Base-by-base conservation (phyloP, 2,329 filamentous ascomycete species). In the Nothomitra cinnamomea region DNA sequence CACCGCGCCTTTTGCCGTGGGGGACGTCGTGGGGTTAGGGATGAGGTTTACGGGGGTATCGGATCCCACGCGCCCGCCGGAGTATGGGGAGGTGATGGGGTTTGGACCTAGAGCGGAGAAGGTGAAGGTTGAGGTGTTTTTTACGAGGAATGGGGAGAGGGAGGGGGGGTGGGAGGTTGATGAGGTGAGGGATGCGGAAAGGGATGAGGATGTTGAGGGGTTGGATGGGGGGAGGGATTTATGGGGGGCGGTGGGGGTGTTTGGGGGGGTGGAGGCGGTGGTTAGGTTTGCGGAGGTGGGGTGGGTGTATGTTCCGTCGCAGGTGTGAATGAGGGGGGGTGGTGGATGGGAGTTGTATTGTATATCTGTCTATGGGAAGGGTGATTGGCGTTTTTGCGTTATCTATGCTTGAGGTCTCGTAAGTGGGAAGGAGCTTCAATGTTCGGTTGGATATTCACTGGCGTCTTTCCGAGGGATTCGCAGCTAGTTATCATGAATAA, bases 211-310 rank as follows among this genome's bases (percentile, higher is more conserved):
- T 13, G 64, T 70, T 17, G 57, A 58, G 17, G 71, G 72, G 1
- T 56, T 75, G 53, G 67, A 69, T 54, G 70, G 69, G 17, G 64
- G 69, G 28, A 64, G 59, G 57, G 78, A 82, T 62, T 58, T 82
- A 45, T 77, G 79, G 61, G 73, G 72, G 42, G 77, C 78, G 1
- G 67, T 82, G 53, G 79, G 79, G 2, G 65, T 78, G 21, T 82
- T 80, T 64, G 79, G 78, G 2, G 74, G 69, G n/a, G 74, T 80
- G 17, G 76, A 80, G 52, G 77, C 80, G 55, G 76, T 80, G 57
- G 70, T 32, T 32, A 32, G 4, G 4, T 32, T 32, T 32, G 28
- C 5, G 10, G 28, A 32, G 28, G 28, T 4, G 5, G 28, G 28
- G 28, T 32, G 28, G 28, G 10, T 32, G 28, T 32, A 32, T 32